Base-by-base conservation (phyloP, 495 filamentous ascomycete species). In the Massariosphaeria phaeospora region DNA sequence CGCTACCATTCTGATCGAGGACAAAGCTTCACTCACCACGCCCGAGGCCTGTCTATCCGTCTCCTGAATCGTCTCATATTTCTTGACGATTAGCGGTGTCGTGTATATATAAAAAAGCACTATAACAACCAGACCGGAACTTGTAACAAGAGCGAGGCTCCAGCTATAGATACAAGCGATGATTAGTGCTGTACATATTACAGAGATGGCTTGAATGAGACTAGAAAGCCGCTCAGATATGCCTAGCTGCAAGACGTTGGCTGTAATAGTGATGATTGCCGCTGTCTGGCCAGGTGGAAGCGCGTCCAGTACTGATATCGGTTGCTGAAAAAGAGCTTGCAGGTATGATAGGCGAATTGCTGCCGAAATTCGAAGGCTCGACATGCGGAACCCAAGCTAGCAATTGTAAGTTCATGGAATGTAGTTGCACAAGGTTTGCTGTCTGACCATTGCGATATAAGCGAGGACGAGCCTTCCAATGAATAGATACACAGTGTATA, bases 301-400 rank as follows among this genome's bases (percentile, higher is more conserved):
- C 31, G 18, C 25, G 35, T 56, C 52, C 1, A 56, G 12, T 2
- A 54, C 31, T 5, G 55, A 47, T 18, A 73, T 62, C 0, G 69
- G 66, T 15, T 63, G 68, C 17, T 64, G 17, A 47, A 72, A 70
- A 11, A 73, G 59, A 0, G 71, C 45, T 11, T 59, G 31, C 26
- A 70, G 66, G 40, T 73, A 73, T 23, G 65, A 44, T 2, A 71
- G 58, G 20, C 69, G 63, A 18, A 73, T 45, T 3, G 63, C 89
- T 55, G 80, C 81, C 29, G 84, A 83, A 64, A 91, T 79, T 61
- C 94, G 88, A 67, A 96, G 89, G 51, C 91, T 89, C 0, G 84
- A 86, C 66, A 95, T 95, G 63, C 96, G 93, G 73, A 91, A 96
- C 47, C 50, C 31, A 68, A 48, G 46, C 43, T 45, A 60, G 23